Evolutionary conservation across 1,284 basidiomycete species (phyloP), one percentile per base, ranked within the genome.

Genomic region (Mycosarcoma mackinlayi): DNA sequence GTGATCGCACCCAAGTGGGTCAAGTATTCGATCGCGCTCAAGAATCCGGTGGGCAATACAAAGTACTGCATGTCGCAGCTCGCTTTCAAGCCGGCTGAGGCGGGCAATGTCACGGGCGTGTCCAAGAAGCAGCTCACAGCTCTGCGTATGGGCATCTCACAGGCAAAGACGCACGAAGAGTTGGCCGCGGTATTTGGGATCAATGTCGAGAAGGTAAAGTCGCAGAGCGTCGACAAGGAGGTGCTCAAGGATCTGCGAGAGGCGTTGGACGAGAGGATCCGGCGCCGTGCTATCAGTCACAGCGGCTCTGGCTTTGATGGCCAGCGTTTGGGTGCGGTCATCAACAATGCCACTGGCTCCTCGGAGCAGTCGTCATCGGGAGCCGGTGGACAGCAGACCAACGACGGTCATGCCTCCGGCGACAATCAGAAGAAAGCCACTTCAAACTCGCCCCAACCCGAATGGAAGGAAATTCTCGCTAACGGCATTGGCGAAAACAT

Each of bases 41-140:
- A 88, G 66, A 92, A 94, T 76, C 87, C 90, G 66, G 93, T 89
- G 87, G 86, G 89, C 10, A 89, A 92, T 68, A 94, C 92, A n/a
- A 98, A 97, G 82, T 97, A 94, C 85, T 92, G 94, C 77, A 84
- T 93, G 27, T 87, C 78, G 49, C 78, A 82, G 46, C 72, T 85
- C 46, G 77, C 81, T 3, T 73, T 82, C 42, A 79, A 79, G 27
- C 68, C 78, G 0, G 44, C 66, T 21, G 71, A 62, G n/a, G 21
- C 48, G 24, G 62, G 40, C 21, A 59, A 72, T 28, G 41, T 40
- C 14, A 56, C 58, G 27, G 33, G 45, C 31, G 37, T 65, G 47
- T 51, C 54, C 13, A 62, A 68, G 53, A 64, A 60, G 57, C 58
- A 73, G 48, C 59, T 72, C 31, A 49, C 54, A 3, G 59, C 41